Evolutionary conservation across 2,329 filamentous ascomycete genomes (phyloP), one percentile per base, ranked within the genome.

Genomic region (Rutstroemia sp.): DNA sequence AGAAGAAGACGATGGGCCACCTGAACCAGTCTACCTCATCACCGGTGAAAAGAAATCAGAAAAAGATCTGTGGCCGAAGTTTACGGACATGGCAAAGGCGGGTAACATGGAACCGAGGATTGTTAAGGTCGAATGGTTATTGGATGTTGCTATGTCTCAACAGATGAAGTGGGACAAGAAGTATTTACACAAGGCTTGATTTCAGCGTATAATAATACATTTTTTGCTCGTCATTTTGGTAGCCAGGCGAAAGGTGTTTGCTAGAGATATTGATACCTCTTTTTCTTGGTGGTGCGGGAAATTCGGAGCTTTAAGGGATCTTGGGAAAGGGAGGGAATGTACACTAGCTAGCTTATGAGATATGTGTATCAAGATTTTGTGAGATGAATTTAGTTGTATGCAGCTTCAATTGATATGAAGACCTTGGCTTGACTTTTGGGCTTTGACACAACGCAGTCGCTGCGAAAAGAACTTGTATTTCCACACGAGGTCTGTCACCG

Each of bases 101-200:
- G 86, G 88, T 46, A 86, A 89, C 67, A 91, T 92, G 80, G 80
- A 85, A 62, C 86, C 92, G 2, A 79, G 88, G 53, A 84, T 99
- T 42, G 90, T 96, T 23, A 81, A 81, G 48, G 82, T 88, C 2
- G 92, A 99, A 68, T 99, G 94, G 94, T 71, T 99, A 65, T 75
- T 99, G 57, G 87, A 92, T 67, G 85, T 91, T 58, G 89, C 90
- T 4, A 92, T 99, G 88, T 84, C 82, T 65, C 94, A 99, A 73
- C 79, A 90, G 71, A 75, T 94, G 60, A 76, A 77, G n/a, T 86
- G 83, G 71, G 76, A 84, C 56, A 74, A 84, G 42, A 80, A 77
- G 63, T 90, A 89, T 67, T 69, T 84, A 19, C 45, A 54, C 19
- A 54, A 57, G 37, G 27, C 47, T 50, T 56, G 14, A 39, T 52